These are phyloP conservation scores for Zygosaccharomyces sapae DNA, from an alignment of 1,139 yeast species.

Conservation along the genomic window DNA sequence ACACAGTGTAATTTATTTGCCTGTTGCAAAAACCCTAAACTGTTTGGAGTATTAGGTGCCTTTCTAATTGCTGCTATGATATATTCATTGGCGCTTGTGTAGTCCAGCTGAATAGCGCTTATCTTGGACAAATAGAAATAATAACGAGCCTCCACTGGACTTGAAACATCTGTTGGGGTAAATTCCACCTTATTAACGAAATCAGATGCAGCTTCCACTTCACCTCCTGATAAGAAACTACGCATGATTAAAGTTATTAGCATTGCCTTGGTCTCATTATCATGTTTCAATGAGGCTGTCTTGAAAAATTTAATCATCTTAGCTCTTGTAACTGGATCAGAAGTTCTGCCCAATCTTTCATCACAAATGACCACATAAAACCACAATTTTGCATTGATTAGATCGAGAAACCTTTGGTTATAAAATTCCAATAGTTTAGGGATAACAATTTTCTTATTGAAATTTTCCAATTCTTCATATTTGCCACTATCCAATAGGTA, in stretches of 20 bases:
- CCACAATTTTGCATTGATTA: slow-evolving; percentile 91
- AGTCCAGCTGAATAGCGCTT: slow-evolving; percentile 87
- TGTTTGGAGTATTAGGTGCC: slow-evolving; percentile 88
- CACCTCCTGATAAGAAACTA: slow-evolving; percentile 72
- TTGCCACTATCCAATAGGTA: slow-evolving; percentile 63
- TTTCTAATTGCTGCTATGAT: slow-evolving; percentile 92
- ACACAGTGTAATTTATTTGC: slow-evolving; percentile 86
- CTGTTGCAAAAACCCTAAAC: slow-evolving; percentile 83
- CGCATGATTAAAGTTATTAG: slow-evolving; percentile 79
- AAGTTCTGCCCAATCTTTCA: slow-evolving; percentile 49
- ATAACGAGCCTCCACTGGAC: slow-evolving; percentile 87
- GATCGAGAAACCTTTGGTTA: slow-evolving; percentile 81
- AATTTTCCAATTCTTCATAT: slow-evolving; percentile 46
- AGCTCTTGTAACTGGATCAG: slow-evolving; percentile 59
- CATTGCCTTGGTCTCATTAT: slow-evolving; percentile 85
- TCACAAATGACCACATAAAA: slow-evolving; percentile 79
- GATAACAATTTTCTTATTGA: slow-evolving; percentile 46
- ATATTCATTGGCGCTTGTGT: slow-evolving; percentile 84
- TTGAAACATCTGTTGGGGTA: slow-evolving; percentile 51
- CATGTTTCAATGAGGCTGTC: slow-evolving; percentile 89
- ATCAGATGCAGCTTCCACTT: slow-evolving; percentile 82
- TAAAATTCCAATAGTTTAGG: slow-evolving; percentile 58
- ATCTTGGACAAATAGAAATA: slow-evolving; percentile 85
- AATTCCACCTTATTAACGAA: slow-evolving; percentile 84
- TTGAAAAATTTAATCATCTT: slow-evolving; percentile 70